Evolutionary conservation across 2,329 filamentous ascomycete genomes (phyloP).

Genomic region (Whalleya microplaca): DNA sequence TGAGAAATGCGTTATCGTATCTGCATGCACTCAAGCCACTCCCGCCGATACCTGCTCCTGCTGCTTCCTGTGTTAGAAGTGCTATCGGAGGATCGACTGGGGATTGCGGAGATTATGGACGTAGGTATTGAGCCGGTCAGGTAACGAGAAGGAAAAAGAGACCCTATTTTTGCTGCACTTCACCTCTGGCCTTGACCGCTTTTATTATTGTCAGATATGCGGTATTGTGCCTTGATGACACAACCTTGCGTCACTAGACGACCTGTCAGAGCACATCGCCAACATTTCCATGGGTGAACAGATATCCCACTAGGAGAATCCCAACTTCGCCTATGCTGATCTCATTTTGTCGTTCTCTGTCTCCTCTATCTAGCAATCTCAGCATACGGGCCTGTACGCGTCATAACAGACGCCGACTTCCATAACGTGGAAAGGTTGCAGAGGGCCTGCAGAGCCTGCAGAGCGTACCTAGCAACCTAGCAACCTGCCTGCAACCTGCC

Average conservation of each 20-base stretch:
- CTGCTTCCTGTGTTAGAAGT: not conserved
- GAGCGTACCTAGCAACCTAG: too few species aligned
- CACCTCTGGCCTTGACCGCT: slow-evolving; percentile 23
- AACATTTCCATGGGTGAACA: slow-evolving; percentile 2
- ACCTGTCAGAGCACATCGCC: slow-evolving; percentile 9
- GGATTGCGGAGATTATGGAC: not conserved
- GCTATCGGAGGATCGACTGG: not conserved
- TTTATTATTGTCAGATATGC: slow-evolving; percentile 20
- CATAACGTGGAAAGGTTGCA: slow-evolving; percentile 14
- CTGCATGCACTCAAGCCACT: not conserved
- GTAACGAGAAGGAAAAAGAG: not conserved
- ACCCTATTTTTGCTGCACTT: slow-evolving; percentile 17
- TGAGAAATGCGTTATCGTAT: too few species aligned
- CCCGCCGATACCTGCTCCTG: not conserved
- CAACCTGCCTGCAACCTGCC: too few species aligned
- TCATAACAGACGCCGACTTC: not conserved
- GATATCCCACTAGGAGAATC: slow-evolving; percentile 1
- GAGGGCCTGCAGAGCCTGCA: too few species aligned
- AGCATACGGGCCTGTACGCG: not conserved
- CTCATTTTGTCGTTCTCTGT: not conserved
- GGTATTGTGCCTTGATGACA: slow-evolving; percentile 20
- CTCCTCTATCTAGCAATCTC: not conserved
- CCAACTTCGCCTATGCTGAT: not conserved
- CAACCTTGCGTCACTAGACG: slow-evolving; percentile 20
- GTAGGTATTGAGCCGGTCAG: slow-evolving; percentile 17